Base-by-base conservation (phyloP, 768 basidiomycete species). In the Termitomyces heimii region DNA sequence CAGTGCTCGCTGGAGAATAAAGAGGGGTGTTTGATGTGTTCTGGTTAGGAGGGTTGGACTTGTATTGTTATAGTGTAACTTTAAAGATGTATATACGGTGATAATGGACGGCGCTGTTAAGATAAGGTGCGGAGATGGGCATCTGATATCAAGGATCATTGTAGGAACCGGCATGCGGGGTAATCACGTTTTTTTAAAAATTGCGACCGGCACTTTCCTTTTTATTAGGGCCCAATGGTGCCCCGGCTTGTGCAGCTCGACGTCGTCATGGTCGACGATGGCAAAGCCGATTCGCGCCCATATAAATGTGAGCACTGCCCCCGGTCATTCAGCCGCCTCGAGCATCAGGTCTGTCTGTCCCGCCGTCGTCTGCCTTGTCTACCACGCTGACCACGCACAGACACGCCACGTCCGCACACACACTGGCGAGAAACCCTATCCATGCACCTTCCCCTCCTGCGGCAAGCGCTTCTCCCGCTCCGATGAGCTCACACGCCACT, bases 381-480 rank as follows among this genome's bases (percentile, higher is more conserved):
- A 34, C 54, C 48, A 45, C 52, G 54, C 61, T 54, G 57, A 44
- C 34, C 1, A 3, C 58, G 59, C 28, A 34, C 71, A 98, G 92
- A 99, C 96, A 20, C 88, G 96, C 60, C 96, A 99, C 68, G 97
- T 98, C 54, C 89, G 96, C 58, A 99, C 95, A 0, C 96, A 99
- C 71, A 99, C 96, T 0, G 96, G 96, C 66, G 96, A 99, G 74
- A 98, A 97, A 65, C 96, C 96, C 2, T 98, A 98, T 66, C 81
- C 84, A 22, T 99, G 96, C 81, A 87, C 85, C 1, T 92, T 87
- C 70, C 85, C 92, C 4, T 83, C 86, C n/a, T 99, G 96, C 81
- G 95, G 97, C 73, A 99, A 98, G 71, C 89, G 94, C 5, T 99
- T 99, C 72, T 94, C 92, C 18, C 87, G 96, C 58, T 94, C 92